Base-by-base conservation (phyloP, 129 eudicot species). In the Flaveria bidentis region DNA sequence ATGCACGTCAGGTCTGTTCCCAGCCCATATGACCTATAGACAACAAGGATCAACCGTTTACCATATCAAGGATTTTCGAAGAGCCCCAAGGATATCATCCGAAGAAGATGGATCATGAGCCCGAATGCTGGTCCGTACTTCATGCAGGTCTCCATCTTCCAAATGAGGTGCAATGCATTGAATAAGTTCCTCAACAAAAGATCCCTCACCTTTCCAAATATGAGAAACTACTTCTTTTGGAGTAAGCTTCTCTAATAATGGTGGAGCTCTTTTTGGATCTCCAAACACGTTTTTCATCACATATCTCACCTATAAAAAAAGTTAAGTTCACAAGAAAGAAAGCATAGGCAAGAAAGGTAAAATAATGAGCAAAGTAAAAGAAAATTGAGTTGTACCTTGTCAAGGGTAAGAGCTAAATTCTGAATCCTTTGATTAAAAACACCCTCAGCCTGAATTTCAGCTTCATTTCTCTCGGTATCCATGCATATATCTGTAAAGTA, bases 371-470 rank as follows among this genome's bases (percentile, higher is more conserved):
- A 11, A 46, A 11, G 15, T 71, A 56, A 46, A 12, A 18, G 56
- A 51, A 50, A 64, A 52, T 23, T 22, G 36, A 30, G 41, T 71
- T 77, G 30, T 62, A 91, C 99, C 99, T 95, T 95, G 80, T 95
- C 97, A 20, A 95, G 80, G 14, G 99, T 95, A 67, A 95, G 97
- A 81, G 99, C 99, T 86, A 95, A 82, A 88, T 95, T 95, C 79
- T 91, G 97, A 75, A 95, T 94, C 82, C 97, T 85, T 80, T 95
- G 99, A 69, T 88, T 89, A 83, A 89, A 95, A 20, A 95, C 99
- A 67, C 99, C 99, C 84, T 95, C 99, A 6, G 99, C 99, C 94
- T 94, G 99, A 76, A 94, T 81, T 77, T 94, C 99, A 65, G 99
- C 96, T 75, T 94, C 99, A 72, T 83, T 84, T 72, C 81, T 91